A percentile compares a stretch with the other conserved stretches of the same genome.
Evolutionary conservation across 495 filamentous ascomycete species (phyloP).

Genomic region (Penicillium malachiteum): DNA sequence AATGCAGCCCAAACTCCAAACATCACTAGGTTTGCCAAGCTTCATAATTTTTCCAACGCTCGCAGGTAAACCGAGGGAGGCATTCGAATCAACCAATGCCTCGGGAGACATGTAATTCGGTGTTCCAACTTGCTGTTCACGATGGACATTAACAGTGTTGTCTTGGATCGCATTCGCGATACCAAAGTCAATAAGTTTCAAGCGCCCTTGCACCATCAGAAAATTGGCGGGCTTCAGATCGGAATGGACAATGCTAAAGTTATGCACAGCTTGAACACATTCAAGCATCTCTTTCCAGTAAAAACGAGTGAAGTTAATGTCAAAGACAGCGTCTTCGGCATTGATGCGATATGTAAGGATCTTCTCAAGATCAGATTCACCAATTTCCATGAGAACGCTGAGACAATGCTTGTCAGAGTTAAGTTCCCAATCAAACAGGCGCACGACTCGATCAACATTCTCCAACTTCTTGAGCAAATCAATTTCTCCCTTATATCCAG

Average conservation of each 20-base stretch:
- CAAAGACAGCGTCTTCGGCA: constrained; percentile 71
- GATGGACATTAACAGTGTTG: constrained; percentile 94
- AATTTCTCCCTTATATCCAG: constrained; percentile 95
- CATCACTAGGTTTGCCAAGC: constrained; percentile 89
- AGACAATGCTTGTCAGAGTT: constrained; percentile 85
- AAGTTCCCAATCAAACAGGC: constrained; percentile 87
- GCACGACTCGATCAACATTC: constrained; percentile 84
- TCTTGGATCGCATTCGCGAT: constrained; percentile 98
- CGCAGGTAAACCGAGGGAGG: constrained; percentile 53
- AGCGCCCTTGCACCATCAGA: constrained; percentile 75
- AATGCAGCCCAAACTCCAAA: constrained; percentile 96
- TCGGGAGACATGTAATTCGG: constrained; percentile 99
- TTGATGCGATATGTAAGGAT: constrained; percentile 73
- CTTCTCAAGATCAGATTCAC: constrained; percentile 90
- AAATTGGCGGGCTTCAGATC: constrained; percentile 97
- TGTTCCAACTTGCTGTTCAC: constrained; percentile 91
- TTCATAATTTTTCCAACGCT: constrained; percentile 81
- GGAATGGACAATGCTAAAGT: constrained; percentile 87
- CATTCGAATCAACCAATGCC: constrained; percentile 84
- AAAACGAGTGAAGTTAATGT: constrained; percentile 86
- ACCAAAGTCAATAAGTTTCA: constrained; percentile 93
- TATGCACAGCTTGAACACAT: constrained; percentile 86
- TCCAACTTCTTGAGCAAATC: constrained; percentile 80
- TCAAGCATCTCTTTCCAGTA: constrained; percentile 99
- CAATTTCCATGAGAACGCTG: constrained; percentile 95